Percentiles rank a stretch among this genome's conserved stretches.
These are phyloP conservation scores for Cytospora mali DNA, from an alignment of 2,329 filamentous ascomycete species.

Conservation along the genomic window DNA sequence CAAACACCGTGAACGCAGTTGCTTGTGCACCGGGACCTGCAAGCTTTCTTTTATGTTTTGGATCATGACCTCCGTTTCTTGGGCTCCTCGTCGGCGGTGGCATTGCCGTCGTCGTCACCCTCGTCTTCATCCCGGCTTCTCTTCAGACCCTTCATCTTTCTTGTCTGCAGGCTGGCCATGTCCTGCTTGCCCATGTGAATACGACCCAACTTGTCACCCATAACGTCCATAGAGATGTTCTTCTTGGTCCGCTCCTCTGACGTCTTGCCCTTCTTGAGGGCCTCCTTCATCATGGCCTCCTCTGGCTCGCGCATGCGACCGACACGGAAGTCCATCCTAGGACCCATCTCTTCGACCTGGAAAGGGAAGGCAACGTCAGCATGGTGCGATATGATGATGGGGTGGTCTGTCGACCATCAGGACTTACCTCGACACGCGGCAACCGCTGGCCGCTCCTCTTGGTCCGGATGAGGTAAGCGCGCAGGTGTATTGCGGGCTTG, in stretches of 20 bases:
- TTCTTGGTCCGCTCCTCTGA: conserved; percentile 84
- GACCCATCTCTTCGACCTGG: conserved; percentile 85
- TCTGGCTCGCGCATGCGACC: conserved; percentile 82
- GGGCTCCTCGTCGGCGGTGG: conserved; percentile 40
- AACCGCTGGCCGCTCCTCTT: conserved; percentile 84
- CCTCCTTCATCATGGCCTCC: conserved; percentile 79
- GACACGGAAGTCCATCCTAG: conserved; percentile 87
- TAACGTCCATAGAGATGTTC: conserved; percentile 87
- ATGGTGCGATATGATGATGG: neutral
- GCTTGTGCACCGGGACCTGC: neutral
- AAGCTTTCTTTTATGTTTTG: neutral
- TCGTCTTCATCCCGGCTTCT: conserved; percentile 66
- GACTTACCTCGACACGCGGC: conserved; percentile 71
- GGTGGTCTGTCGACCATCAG: neutral
- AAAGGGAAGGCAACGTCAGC: neutral
- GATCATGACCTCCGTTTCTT: conserved; percentile 43
- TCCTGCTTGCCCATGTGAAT: conserved; percentile 93
- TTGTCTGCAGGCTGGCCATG: conserved; percentile 81
- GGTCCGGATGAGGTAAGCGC: conserved; percentile 84
- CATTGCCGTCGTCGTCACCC: conserved; percentile 45
- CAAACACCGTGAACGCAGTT: conserved; percentile 27
- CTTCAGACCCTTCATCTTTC: conserved; percentile 99
- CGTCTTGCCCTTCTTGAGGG: conserved; percentile 81
- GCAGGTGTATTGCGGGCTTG: conserved; percentile 65
- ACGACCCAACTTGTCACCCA: conserved; percentile 95